Percentiles rank a stretch among this genome's conserved stretches.
Evolutionary conservation across 768 basidiomycete species (phyloP).

Genomic region (Termitomyces sp.): DNA sequence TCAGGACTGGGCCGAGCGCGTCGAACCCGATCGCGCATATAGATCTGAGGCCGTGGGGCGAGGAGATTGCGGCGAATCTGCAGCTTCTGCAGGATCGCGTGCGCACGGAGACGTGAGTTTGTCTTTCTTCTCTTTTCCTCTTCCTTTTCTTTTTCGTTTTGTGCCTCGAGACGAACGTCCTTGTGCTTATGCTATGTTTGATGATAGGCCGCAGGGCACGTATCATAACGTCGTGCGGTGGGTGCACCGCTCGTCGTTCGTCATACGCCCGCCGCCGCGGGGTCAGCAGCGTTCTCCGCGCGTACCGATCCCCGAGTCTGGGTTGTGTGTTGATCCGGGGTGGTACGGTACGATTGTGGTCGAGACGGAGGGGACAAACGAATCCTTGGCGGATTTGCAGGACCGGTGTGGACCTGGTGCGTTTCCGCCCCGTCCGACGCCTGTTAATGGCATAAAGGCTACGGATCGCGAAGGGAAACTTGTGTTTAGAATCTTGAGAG

Average conservation of each 20-base stretch:
- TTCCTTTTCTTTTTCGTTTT: no score
- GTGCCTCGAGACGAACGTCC: no score
- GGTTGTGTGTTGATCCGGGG: conserved; percentile 61
- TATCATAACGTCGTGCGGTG: conserved; percentile 81
- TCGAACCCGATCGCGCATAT: conserved; percentile 64
- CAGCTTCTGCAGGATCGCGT: conserved; percentile 75
- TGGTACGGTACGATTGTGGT: conserved; percentile 84
- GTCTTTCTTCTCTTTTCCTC: neutral
- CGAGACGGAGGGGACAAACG: conserved; percentile 85
- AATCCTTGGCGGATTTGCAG: conserved; percentile 74
- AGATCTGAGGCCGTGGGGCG: conserved; percentile 74
- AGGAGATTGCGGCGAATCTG: conserved; percentile 66
- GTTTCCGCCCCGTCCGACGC: conserved; percentile 55
- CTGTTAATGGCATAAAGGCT: conserved; percentile 26
- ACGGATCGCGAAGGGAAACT: conserved; percentile 37
- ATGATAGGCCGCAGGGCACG: conserved; percentile 65
- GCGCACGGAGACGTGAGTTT: conserved; percentile 72
- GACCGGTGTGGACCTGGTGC: conserved; percentile 62
- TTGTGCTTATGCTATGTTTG: neutral
- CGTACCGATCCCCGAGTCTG: conserved; percentile 50
- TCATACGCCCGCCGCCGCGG: conserved; percentile 45
- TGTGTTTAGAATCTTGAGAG: conserved; percentile 70
- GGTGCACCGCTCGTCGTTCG: conserved; percentile 78
- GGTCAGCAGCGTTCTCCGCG: conserved; percentile 22
- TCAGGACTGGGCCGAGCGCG: conserved; percentile 50